Evolutionary conservation across 805 yeast species (phyloP), one percentile per base, ranked within the genome.

Genomic region (Wickerhamomyces alni): DNA sequence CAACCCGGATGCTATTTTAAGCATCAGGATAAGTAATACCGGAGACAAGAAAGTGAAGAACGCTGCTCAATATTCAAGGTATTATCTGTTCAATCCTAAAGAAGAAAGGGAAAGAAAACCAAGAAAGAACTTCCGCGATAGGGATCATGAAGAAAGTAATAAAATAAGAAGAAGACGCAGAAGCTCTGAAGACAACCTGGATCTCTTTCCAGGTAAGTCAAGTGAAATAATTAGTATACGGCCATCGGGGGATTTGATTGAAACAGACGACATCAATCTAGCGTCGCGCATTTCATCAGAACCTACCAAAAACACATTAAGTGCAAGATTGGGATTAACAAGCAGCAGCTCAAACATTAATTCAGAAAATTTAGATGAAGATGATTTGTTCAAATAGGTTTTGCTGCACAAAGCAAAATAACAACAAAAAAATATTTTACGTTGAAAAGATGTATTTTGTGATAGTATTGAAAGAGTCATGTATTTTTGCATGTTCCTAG

Each of bases 71-170:
- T 51, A 46, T 31, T 54, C 58, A 3, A 48, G 60, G 39, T 55
- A 54, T 39, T 55, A 55, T 29, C 33, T 55, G 3, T 46, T 50
- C 35, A 52, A 55, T 39, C 60, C 60, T 17, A 45, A 45, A 17
- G 41, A 42, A n/a, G 39, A 30, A 33, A 24, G 26, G 26, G 37
- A 36, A 8, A 28, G 36, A 9, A 36, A 37, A 21, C 21, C 19
- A n/a, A 28, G 19, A 13, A 18, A 10, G 21, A 27, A 33, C 8
- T 28, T 5, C 7, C 18, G 18, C 11, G 31, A 16, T 28, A 16
- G 31, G 15, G 24, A 28, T n/a, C 47, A 42, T 33, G 53, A 52
- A 30, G 22, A 36, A 4, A 21, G 24, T 7, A 21, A 9, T 7
- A 30, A 36, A 17, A 36, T 33, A 18, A 46, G 48, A 44, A 47